Evolutionary conservation across 192 early-diverging fungal genomes (phyloP).

Genomic region (Mortierella alpina): DNA sequence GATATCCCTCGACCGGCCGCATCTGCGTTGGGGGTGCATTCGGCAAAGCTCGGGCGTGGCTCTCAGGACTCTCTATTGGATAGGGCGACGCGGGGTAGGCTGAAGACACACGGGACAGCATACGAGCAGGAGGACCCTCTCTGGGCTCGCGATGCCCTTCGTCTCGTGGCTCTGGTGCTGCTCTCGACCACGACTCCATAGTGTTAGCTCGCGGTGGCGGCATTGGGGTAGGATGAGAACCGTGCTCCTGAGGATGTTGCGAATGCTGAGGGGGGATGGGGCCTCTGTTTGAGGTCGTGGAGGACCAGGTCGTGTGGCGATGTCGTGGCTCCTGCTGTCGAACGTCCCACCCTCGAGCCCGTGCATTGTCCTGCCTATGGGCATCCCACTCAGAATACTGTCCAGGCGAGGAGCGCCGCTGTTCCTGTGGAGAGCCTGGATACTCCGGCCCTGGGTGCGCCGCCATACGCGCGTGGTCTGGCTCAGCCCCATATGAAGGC

Average conservation of each 20-base stretch:
- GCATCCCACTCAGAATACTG: conserved; percentile 24
- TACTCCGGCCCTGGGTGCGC: conserved; percentile 15
- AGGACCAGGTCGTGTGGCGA: conserved; percentile 34
- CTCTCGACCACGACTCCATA: conserved; percentile 22
- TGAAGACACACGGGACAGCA: not conserved
- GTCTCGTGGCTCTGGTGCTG: conserved; percentile 5
- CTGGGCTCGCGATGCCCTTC: conserved; percentile 1
- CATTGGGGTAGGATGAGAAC: conserved; percentile 8
- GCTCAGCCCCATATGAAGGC: not conserved
- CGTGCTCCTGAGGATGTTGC: conserved; percentile 17
- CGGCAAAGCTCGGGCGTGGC: conserved; percentile 4
- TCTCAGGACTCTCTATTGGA: conserved; percentile 4
- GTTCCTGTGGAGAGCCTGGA: conserved; percentile 13
- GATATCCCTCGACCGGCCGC: not conserved
- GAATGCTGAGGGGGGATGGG: conserved; percentile 11
- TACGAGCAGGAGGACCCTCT: conserved; percentile 3
- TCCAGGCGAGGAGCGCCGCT: conserved; percentile 15
- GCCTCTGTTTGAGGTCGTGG: conserved; percentile 8
- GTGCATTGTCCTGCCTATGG: conserved; percentile 5
- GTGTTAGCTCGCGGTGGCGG: conserved; percentile 20
- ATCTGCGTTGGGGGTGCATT: not conserved
- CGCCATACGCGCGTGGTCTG: conserved; percentile 8
- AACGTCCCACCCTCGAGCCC: conserved; percentile 30
- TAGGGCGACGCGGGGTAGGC: conserved; percentile 21
- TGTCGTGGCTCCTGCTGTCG: conserved; percentile 16